These are phyloP conservation scores for Yarrowia sp. DNA, from an alignment of 805 yeast genomes.

Conservation along the genomic window DNA sequence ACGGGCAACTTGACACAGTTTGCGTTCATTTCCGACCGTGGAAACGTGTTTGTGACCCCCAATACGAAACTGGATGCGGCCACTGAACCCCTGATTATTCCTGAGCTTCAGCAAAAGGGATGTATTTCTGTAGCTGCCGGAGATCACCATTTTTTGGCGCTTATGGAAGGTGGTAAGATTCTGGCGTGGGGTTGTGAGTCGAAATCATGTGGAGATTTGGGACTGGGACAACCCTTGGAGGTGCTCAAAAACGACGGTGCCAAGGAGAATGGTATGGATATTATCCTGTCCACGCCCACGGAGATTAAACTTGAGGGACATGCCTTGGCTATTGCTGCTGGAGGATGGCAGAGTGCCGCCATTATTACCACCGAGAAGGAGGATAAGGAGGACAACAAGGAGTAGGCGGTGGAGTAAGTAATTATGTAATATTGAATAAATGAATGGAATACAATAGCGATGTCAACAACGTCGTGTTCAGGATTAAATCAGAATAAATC, in stretches of 20 bases:
- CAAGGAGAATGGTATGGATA: conserved; percentile 20
- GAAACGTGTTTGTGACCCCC: conserved; percentile 42
- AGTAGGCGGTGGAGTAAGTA: too few relatives aligned
- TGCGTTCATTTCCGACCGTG: conserved; percentile 55
- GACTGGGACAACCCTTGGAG: conserved; percentile 47
- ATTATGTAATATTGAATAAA: too few relatives aligned
- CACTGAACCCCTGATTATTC: conserved; percentile 41
- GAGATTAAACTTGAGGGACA: conserved; percentile 40
- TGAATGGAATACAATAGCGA: too few relatives aligned
- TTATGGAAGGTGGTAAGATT: conserved; percentile 56
- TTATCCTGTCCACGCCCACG: conserved; percentile 44
- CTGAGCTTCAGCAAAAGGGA: conserved; percentile 48
- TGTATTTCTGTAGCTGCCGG: conserved; percentile 63
- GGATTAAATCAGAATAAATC: too few relatives aligned
- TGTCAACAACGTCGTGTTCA: too few relatives aligned
- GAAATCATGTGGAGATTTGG: conserved; percentile 64
- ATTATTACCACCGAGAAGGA: conserved; percentile 36
- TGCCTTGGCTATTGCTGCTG: conserved; percentile 63
- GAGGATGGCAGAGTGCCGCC: conserved; percentile 81
- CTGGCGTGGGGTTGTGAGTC: conserved; percentile 70
- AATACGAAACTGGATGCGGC: background rate
- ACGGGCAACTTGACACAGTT: conserved; percentile 55
- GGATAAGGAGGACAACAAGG: background rate
- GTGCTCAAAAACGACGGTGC: conserved; percentile 28
- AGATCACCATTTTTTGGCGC: conserved; percentile 67